Percentiles rank a stretch among this genome's conserved stretches.
These are phyloP conservation scores for Bromus sterilis DNA, from an alignment of 176 grass and related monocot genomes.

Conservation along the genomic window DNA sequence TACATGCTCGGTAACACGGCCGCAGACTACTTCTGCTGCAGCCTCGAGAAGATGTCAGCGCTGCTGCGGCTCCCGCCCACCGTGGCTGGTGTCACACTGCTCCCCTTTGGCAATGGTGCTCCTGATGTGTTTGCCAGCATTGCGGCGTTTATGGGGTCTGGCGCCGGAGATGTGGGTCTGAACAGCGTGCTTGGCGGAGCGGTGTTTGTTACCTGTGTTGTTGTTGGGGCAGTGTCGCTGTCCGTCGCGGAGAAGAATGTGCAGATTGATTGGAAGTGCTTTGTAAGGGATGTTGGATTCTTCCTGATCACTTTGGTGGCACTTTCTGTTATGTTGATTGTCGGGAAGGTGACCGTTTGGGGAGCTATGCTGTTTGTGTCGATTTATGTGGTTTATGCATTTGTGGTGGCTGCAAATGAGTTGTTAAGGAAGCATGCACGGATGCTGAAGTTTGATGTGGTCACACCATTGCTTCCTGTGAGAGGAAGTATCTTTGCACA, in stretches of 20 bases:
- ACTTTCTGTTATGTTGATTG: conserved; percentile 57
- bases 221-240: conserved; percentile 73
- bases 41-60: conserved; percentile 83
- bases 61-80: conserved; percentile 79
- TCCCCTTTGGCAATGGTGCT: conserved; percentile 93
- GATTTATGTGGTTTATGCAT: conserved; percentile 83
- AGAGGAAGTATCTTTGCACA: conserved; percentile 77
- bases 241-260: conserved; percentile 84
- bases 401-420: conserved; percentile 89
- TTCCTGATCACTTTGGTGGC: conserved; percentile 61
- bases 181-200: conserved; percentile 95
- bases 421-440: conserved; percentile 78
- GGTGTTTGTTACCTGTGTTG: conserved; percentile 92
- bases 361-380: conserved; percentile 77
- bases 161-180: conserved; percentile 77
- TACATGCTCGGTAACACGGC: conserved; percentile 95
- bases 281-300: conserved; percentile 85
- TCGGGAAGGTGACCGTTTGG: conserved; percentile 87
- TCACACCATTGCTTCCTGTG: conserved; percentile 83
- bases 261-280: conserved; percentile 87
- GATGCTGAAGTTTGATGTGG: conserved; percentile 73
- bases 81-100: conserved; percentile 77
- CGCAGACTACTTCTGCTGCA: conserved; percentile 97
- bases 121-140: conserved; percentile 97
- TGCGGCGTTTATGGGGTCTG: conserved; percentile 73